Conservation (phyloP, 345 rosid species). For the Gossypium ekmanianum region DNA sequence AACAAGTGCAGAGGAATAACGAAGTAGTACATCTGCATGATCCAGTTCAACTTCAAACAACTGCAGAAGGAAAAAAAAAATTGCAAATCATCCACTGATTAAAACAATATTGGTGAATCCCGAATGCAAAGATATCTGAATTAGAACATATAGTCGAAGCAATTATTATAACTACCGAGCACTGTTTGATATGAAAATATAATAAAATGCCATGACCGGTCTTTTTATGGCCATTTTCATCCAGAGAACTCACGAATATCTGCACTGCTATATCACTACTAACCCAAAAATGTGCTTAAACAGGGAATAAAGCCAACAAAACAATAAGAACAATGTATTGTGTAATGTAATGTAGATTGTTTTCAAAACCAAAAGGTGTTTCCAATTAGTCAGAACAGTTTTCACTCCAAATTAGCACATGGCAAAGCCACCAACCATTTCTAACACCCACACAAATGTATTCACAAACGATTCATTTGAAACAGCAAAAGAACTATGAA, state of each 20-base stretch:
- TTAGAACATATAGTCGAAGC: neutral
- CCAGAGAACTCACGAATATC: neutral
- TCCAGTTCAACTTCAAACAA: conserved; percentile 76
- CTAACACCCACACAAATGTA: too few species aligned
- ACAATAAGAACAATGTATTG: neutral
- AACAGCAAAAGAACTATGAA: neutral
- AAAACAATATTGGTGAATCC: too few species aligned
- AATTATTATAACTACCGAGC: neutral
- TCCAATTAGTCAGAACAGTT: neutral
- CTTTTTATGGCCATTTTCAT: neutral
- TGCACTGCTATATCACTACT: neutral
- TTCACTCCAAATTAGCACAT: neutral
- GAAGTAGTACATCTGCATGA: conserved; percentile 63
- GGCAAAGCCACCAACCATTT: too few species aligned
- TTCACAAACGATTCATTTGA: too few species aligned
- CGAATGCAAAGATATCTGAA: neutral
- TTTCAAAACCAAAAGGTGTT: neutral
- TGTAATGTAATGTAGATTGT: neutral
- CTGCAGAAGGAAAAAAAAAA: conserved; percentile 37
- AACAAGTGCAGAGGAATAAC: conserved; percentile 93
- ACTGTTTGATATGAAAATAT: neutral
- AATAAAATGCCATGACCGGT: neutral
- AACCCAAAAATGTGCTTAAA: neutral
- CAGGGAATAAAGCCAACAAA: neutral
- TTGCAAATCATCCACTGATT: neutral